Percentiles rank a stretch among this genome's conserved stretches.
These are phyloP conservation scores for Mucor mucedo DNA, from an alignment of 371 early-diverging fungal species.

Conservation along the genomic window DNA sequence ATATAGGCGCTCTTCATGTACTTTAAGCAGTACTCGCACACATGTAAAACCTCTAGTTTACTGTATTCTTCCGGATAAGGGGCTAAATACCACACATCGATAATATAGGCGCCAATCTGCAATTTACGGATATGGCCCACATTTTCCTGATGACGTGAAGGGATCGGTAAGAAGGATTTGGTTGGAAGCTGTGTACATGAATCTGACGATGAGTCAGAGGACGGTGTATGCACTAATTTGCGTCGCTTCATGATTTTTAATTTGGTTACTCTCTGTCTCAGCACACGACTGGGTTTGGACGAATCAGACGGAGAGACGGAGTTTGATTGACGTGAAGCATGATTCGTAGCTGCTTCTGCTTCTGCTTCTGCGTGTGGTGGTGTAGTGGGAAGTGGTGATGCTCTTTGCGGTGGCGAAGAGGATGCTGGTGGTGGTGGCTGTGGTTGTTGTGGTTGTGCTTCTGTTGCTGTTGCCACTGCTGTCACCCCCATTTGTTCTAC, in stretches of 20 bases:
- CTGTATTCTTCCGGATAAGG: constrained; percentile 99
- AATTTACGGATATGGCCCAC: constrained; percentile 26
- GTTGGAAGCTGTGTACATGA: constrained; percentile 12
- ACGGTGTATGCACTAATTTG: neutral
- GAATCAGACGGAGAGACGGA: constrained; percentile 4
- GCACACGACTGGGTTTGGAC: neutral
- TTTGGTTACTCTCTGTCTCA: neutral
- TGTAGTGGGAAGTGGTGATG: too few relatives aligned
- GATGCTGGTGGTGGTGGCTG: neutral
- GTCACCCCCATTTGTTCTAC: too few relatives aligned
- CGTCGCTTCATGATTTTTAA: neutral
- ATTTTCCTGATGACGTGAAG: constrained; percentile 13
- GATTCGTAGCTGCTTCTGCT: neutral
- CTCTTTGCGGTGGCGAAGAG: neutral
- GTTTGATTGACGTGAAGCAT: constrained; percentile 19
- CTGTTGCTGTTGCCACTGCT: neutral
- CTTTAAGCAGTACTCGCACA: constrained; percentile 98
- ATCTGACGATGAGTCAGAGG: neutral
- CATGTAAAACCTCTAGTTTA: constrained; percentile 68
- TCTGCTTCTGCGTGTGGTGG: neutral
- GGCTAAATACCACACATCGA: constrained; percentile 97
- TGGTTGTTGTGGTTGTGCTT: neutral
- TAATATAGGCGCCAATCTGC: constrained; percentile 76
- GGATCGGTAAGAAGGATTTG: constrained; percentile 21
- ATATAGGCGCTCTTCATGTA: constrained; percentile 85